Evolutionary conservation across 495 filamentous ascomycete species (phyloP).

Genomic region (Aspergillus hancockii): DNA sequence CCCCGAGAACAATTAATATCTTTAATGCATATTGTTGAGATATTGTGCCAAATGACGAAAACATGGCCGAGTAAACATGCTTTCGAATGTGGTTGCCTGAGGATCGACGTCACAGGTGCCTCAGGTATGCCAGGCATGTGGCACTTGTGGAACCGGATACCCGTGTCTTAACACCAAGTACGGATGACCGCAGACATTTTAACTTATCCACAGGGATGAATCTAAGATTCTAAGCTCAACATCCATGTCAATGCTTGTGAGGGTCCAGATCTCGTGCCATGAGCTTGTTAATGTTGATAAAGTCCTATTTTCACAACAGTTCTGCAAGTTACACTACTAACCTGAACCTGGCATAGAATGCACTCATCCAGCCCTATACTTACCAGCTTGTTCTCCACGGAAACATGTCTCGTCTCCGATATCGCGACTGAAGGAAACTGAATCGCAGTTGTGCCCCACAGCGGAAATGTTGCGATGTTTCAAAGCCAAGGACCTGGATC

Average conservation of each 20-base stretch:
- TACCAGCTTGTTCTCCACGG: background rate
- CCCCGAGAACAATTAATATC: background rate
- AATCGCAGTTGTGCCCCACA: conserved; percentile 3
- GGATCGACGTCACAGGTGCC: conserved; percentile 3
- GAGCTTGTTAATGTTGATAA: background rate
- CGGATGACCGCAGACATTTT: too few relatives aligned
- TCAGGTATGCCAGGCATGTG: background rate
- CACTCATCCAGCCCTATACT: background rate
- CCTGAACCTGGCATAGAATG: too few relatives aligned
- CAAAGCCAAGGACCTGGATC: background rate
- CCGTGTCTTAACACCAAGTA: too few relatives aligned
- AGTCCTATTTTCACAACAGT: too few relatives aligned
- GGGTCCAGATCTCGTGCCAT: background rate
- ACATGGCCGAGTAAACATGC: too few relatives aligned
- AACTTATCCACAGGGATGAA: too few relatives aligned
- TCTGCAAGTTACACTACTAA: too few relatives aligned
- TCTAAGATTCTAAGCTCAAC: too few relatives aligned
- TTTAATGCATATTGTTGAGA: background rate
- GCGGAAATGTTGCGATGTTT: conserved; percentile 9
- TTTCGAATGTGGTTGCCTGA: conserved; percentile 1
- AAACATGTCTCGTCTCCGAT: background rate
- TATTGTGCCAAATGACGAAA: conserved; percentile 1
- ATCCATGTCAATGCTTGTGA: background rate
- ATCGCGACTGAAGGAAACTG: background rate
- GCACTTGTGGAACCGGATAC: too few relatives aligned